Percentiles rank a stretch among this genome's conserved stretches.
Conservation (phyloP, 768 basidiomycete genomes). For the Multifurca ochricompacta region DNA sequence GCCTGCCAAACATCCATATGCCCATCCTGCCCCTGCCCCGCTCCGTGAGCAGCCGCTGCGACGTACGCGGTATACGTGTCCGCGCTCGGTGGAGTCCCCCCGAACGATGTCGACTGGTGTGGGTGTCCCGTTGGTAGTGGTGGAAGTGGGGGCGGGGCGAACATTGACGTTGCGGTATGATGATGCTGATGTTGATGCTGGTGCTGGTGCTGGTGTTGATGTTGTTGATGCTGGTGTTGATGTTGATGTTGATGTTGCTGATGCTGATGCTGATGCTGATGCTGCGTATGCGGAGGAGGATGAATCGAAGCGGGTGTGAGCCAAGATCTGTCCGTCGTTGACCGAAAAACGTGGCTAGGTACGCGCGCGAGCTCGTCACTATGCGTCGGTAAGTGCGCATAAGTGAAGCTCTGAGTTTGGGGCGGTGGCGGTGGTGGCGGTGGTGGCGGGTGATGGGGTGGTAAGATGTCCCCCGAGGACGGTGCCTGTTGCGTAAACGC, state of each 20-base stretch:
- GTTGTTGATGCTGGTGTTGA: background rate
- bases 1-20: conserved; percentile 16
- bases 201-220: conserved; percentile 6
- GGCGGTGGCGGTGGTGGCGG: background rate
- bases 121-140: too few species aligned
- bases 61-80: conserved; percentile 7
- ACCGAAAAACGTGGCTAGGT: conserved; percentile 7
- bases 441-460: background rate
- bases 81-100: background rate
- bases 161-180: background rate
- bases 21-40: background rate
- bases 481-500: background rate
- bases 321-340: background rate
- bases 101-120: conserved; percentile 6
- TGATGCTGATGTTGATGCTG: conserved; percentile 7
- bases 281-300: background rate
- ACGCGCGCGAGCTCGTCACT: conserved; percentile 18
- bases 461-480: background rate
- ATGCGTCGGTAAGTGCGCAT: conserved; percentile 13
- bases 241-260: background rate
- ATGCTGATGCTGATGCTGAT: conserved; percentile 4
- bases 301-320: too few species aligned
- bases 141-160: background rate
- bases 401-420: conserved; percentile 6
- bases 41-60: background rate